phyloP scores from a whole-genome alignment of 768 basidiomycete genomes.

The Rhodocollybia butyracea region DNA sequence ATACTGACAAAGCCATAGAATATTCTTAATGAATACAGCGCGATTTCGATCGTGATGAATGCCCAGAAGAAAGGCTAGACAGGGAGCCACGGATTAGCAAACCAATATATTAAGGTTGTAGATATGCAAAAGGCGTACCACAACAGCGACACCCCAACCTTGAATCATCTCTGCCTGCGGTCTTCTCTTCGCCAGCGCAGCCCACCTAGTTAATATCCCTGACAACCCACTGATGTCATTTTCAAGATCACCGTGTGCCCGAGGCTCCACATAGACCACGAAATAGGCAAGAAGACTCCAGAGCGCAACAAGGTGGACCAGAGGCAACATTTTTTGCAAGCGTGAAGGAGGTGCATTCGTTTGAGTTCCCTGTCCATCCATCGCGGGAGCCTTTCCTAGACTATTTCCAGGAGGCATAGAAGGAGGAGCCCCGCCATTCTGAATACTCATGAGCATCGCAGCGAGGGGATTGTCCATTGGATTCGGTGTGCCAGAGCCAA shows the following conservation, averaged over 20 bases:
- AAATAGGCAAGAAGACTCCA: slow-evolving; percentile 69
- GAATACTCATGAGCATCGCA: slow-evolving; percentile 30
- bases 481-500: background rate
- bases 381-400: slow-evolving; percentile 24
- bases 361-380: slow-evolving; percentile 9
- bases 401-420: slow-evolving; percentile 21
- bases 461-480: slow-evolving; percentile 44
- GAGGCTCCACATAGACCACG: slow-evolving; percentile 63
- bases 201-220: slow-evolving; percentile 60
- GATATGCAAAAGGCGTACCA: slow-evolving; percentile 40
- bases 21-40: slow-evolving; percentile 69
- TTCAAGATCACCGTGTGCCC: slow-evolving; percentile 36
- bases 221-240: slow-evolving; percentile 21
- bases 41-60: slow-evolving; percentile 69
- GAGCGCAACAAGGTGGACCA: slow-evolving; percentile 61
- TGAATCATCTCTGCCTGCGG: slow-evolving; percentile 22
- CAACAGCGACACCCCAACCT: slow-evolving; percentile 48
- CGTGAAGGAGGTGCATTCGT: slow-evolving; percentile 35
- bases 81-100: slow-evolving; percentile 9
- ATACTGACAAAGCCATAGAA: slow-evolving; percentile 63
- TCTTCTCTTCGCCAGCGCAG: slow-evolving; percentile 41
- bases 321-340: slow-evolving; percentile 59
- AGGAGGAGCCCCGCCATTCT: slow-evolving; percentile 10
- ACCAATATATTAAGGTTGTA: background rate
- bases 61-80: slow-evolving; percentile 79